phyloP scores from a whole-genome alignment of 2,329 filamentous ascomycete genomes.

The Hypoxylon sp. region DNA sequence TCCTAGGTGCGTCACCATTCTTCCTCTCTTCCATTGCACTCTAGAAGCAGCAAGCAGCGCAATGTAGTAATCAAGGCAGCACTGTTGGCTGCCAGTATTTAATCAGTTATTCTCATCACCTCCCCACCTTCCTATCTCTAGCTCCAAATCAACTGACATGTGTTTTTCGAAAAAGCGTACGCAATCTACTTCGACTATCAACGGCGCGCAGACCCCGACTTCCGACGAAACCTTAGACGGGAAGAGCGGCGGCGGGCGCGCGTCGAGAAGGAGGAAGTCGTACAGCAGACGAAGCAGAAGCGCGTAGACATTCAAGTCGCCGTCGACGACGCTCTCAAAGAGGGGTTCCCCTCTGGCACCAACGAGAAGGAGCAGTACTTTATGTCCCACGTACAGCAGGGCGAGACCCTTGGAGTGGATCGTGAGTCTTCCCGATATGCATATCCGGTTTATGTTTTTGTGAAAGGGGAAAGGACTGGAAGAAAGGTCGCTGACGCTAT shows the following conservation, averaged over 20 bases:
- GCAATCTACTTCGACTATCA: slow-evolving; percentile 76
- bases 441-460: not conserved
- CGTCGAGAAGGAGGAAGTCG: slow-evolving; percentile 77
- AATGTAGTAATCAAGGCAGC: not conserved
- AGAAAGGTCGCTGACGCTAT: slow-evolving; percentile 28
- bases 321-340: slow-evolving; percentile 85
- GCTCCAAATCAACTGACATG: slow-evolving; percentile 1
- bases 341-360: slow-evolving; percentile 89
- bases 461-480: not conserved
- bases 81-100: not conserved
- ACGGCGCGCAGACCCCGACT: slow-evolving; percentile 72
- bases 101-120: not conserved
- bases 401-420: slow-evolving; percentile 84
- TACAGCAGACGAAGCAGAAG: slow-evolving; percentile 73
- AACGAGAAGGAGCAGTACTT: slow-evolving; percentile 97
- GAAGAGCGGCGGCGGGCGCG: slow-evolving; percentile 80
- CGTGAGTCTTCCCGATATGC: slow-evolving; percentile 68
- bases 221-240: slow-evolving; percentile 76
- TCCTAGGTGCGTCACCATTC: slow-evolving; percentile 64
- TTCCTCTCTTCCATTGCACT: slow-evolving; percentile 1
- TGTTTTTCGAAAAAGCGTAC: slow-evolving; percentile 64
- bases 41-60: not conserved
- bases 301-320: slow-evolving; percentile 78
- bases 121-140: slow-evolving; percentile 1
- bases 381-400: slow-evolving; percentile 92